phyloP scores from a whole-genome alignment of 169 alveolate species.

The Plasmodium knowlesi region DNA sequence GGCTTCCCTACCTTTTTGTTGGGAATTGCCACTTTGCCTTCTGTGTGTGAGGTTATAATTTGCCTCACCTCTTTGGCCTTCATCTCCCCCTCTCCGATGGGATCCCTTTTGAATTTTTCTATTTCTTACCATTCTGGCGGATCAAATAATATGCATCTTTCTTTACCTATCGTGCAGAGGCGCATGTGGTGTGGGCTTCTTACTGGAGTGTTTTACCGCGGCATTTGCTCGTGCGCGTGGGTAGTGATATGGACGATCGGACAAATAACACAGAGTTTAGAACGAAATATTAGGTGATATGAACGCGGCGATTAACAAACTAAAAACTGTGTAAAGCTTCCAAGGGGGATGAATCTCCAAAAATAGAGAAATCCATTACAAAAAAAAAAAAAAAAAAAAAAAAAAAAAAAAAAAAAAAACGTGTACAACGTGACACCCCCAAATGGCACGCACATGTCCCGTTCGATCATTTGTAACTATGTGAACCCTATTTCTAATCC shows the following conservation, averaged over 20 bases:
- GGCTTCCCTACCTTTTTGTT: background rate
- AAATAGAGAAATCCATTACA: background rate
- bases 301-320: background rate
- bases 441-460: background rate
- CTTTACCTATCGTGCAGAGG: background rate
- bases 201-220: background rate
- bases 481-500: background rate
- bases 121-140: background rate
- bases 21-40: background rate
- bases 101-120: background rate
- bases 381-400: background rate
- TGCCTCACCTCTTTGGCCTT: background rate
- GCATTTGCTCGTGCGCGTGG: background rate
- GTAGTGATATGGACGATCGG: background rate
- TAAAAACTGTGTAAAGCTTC: background rate
- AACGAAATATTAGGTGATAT: background rate
- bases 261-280: background rate
- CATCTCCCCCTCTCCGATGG: background rate
- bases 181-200: background rate
- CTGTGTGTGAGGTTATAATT: background rate
- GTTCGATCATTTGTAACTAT: background rate
- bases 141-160: too few species aligned
- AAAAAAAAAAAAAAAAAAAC: background rate
- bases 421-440: background rate
- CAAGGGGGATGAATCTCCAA: background rate